Percentiles rank a stretch among this genome's conserved stretches.
These are phyloP conservation scores for Hemisphaericaspora nanyangensis DNA, from an alignment of 805 yeast species.

Conservation along the genomic window DNA sequence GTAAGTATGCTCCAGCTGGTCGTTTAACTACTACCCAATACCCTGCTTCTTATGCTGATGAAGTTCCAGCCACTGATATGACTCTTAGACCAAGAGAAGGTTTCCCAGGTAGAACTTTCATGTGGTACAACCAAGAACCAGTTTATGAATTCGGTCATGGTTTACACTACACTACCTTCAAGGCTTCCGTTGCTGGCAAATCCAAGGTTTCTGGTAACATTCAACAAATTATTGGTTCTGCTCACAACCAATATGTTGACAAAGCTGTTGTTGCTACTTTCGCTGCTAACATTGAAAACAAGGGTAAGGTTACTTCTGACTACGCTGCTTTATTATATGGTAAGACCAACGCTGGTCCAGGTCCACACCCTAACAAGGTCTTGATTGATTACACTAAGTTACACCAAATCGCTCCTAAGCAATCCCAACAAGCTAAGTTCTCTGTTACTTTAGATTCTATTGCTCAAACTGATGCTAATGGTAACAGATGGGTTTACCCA, in stretches of 20 bases:
- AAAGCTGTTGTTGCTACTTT: conserved; percentile 1
- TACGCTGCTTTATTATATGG: conserved; percentile 5
- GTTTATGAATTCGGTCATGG: conserved; percentile 10
- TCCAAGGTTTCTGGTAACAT: not conserved
- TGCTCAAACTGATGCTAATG: conserved; percentile 2
- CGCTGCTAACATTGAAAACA: conserved; percentile 1
- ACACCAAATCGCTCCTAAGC: conserved; percentile 2
- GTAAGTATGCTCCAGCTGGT: conserved; percentile 7
- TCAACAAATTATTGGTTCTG: not conserved
- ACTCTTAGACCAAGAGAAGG: conserved; percentile 6
- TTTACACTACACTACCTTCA: conserved; percentile 9
- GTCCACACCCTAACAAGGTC: conserved; percentile 4
- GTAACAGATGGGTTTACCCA: conserved; percentile 5
- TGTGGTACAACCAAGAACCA: conserved; percentile 8
- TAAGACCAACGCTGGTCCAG: conserved; percentile 4
- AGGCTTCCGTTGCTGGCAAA: conserved; percentile 1
- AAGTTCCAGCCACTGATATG: conserved; percentile 7
- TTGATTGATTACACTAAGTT: conserved; percentile 3
- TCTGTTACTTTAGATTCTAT: conserved; percentile 5
- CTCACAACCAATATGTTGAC: conserved; percentile 1
- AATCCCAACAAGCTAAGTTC: conserved; percentile 2
- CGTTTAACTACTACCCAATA: conserved; percentile 8
- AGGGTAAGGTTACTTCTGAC: conserved; percentile 5
- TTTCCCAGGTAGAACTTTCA: conserved; percentile 8
- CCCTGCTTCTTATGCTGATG: conserved; percentile 5